Conservation (phyloP, 2,329 filamentous ascomycete genomes). For the Raffaelea arxii region DNA sequence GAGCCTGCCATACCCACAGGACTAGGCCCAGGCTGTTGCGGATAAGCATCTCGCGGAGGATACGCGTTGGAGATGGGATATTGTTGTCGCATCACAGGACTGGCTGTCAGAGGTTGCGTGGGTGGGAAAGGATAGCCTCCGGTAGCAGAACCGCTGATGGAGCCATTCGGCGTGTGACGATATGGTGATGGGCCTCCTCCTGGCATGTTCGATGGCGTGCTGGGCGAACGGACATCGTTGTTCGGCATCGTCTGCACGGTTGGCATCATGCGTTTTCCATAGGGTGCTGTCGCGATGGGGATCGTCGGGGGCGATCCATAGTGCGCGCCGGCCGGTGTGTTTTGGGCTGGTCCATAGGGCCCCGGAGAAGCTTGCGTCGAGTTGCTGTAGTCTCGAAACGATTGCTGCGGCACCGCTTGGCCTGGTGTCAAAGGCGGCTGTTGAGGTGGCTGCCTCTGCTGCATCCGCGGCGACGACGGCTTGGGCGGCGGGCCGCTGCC, state of each 20-base stretch:
- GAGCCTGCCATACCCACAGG: not conserved
- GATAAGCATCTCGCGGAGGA: slow-evolving; percentile 35
- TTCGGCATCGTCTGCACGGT: slow-evolving; percentile 35
- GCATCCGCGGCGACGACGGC: slow-evolving; percentile 17
- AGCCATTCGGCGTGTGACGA: slow-evolving; percentile 37
- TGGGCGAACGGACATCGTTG: slow-evolving; percentile 41
- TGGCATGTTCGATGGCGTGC: too few species aligned
- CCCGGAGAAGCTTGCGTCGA: slow-evolving; percentile 38
- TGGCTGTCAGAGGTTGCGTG: slow-evolving; percentile 30
- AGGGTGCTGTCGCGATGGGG: slow-evolving; percentile 25
- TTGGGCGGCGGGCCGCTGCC: slow-evolving; percentile 21
- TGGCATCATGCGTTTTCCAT: slow-evolving; percentile 31
- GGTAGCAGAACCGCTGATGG: slow-evolving; percentile 25
- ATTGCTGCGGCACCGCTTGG: slow-evolving; percentile 32
- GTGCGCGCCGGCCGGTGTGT: slow-evolving; percentile 18
- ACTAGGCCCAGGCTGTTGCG: slow-evolving; percentile 21
- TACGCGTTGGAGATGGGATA: slow-evolving; percentile 36
- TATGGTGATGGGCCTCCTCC: slow-evolving; percentile 37
- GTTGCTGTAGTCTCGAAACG: slow-evolving; percentile 41
- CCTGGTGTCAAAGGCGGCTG: slow-evolving; percentile 25
- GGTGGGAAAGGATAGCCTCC: slow-evolving; percentile 43
- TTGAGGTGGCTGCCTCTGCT: slow-evolving; percentile 13
- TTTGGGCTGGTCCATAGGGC: slow-evolving; percentile 30
- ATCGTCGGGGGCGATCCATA: slow-evolving; percentile 28
- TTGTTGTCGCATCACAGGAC: slow-evolving; percentile 40